These are phyloP conservation scores for Aspergillus pseudoviridinutans DNA, from an alignment of 2,329 filamentous ascomycete species.

Conservation along the genomic window DNA sequence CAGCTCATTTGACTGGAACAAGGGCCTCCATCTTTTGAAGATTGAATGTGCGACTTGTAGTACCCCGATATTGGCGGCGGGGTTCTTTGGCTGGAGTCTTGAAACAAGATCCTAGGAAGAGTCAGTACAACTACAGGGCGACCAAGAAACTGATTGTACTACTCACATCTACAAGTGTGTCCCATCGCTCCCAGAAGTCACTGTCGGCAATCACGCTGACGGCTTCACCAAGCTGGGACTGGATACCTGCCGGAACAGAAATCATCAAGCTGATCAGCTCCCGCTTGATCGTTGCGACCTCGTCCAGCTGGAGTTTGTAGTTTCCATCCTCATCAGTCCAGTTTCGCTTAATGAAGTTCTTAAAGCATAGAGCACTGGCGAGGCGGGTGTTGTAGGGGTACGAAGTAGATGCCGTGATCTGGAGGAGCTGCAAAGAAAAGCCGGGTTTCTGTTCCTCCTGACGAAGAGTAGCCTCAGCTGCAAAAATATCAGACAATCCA, in stretches of 20 bases:
- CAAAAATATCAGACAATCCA: slow-evolving; percentile 1
- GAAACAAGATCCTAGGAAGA: slow-evolving; percentile 71
- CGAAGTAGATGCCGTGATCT: slow-evolving; percentile 75
- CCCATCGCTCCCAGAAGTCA: slow-evolving; percentile 94
- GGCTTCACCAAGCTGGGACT: slow-evolving; percentile 90
- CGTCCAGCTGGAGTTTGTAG: slow-evolving; percentile 78
- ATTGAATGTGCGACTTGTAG: slow-evolving; percentile 97
- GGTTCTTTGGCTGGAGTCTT: slow-evolving; percentile 75
- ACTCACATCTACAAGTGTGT: slow-evolving; percentile 80
- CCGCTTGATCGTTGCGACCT: slow-evolving; percentile 87
- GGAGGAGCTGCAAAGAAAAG: slow-evolving; percentile 83
- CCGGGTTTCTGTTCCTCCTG: slow-evolving; percentile 76
- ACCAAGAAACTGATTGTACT: background rate
- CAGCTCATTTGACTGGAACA: slow-evolving; percentile 88
- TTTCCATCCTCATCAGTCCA: slow-evolving; percentile 95
- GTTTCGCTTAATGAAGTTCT: slow-evolving; percentile 93
- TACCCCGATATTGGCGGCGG: slow-evolving; percentile 85
- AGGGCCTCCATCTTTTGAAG: slow-evolving; percentile 89
- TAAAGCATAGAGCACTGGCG: slow-evolving; percentile 89
- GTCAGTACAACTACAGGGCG: slow-evolving; percentile 3
- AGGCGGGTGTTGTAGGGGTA: slow-evolving; percentile 76
- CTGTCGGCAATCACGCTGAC: slow-evolving; percentile 97
- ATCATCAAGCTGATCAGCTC: slow-evolving; percentile 98
- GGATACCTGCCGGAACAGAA: slow-evolving; percentile 77
- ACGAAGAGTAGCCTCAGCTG: slow-evolving; percentile 79